These are phyloP conservation scores for Dothiorella sarmentorum DNA, from an alignment of 2,329 filamentous ascomycete genomes.

Conservation along the genomic window DNA sequence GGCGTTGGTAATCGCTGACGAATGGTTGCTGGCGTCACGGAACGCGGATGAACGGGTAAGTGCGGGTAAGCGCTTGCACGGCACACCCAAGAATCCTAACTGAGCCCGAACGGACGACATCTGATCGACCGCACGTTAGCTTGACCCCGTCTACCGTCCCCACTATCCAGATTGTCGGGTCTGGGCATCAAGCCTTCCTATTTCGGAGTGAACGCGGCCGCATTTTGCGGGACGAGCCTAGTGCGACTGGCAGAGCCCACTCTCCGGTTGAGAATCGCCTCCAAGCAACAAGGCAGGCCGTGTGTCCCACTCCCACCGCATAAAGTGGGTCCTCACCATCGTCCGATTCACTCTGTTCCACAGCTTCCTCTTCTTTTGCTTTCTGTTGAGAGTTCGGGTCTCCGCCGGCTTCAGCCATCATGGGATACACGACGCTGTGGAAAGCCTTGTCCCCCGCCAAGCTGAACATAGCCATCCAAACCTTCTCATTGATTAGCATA, in stretches of 20 bases:
- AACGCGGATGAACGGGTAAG: neutral
- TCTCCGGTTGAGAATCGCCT: neutral
- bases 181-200: neutral
- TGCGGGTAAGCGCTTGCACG: neutral
- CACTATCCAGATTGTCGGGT: constrained; percentile 3
- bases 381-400: neutral
- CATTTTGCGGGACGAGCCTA: neutral
- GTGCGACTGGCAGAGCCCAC: neutral
- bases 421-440: constrained; percentile 44
- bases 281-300: neutral
- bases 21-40: neutral
- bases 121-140: constrained; percentile 4
- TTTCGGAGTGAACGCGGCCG: neutral
- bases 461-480: constrained; percentile 39
- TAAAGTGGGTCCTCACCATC: neutral
- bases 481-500: constrained; percentile 31
- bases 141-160: neutral
- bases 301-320: neutral
- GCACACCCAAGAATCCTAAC: neutral
- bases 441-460: constrained; percentile 42
- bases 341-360: too few species aligned
- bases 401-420: constrained; percentile 18
- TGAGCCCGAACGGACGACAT: neutral
- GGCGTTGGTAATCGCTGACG: neutral
- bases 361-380: neutral